Percentiles rank a stretch among this genome's conserved stretches.
These are phyloP conservation scores for Pseudogymnoascus sp. DNA, from an alignment of 2,329 filamentous ascomycete species.

Conservation along the genomic window DNA sequence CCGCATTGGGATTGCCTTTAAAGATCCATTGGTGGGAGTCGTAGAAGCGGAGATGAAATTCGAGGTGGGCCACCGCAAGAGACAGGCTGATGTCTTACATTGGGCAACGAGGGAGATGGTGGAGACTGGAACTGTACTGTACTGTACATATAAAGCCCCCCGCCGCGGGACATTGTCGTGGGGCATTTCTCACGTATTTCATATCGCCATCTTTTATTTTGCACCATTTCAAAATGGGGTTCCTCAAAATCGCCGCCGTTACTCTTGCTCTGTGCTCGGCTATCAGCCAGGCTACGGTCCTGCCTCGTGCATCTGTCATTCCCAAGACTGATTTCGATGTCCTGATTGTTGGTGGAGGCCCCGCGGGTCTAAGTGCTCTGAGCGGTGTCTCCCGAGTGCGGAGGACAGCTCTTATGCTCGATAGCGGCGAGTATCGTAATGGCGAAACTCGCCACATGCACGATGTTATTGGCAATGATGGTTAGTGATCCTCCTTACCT, in stretches of 20 bases:
- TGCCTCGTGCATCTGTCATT: background rate
- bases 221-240: background rate
- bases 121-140: background rate
- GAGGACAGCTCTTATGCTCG: constrained; percentile 34
- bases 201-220: background rate
- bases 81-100: background rate
- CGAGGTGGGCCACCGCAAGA: background rate
- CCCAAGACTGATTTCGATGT: constrained; percentile 20
- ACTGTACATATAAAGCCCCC: background rate
- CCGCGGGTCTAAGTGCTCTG: constrained; percentile 35
- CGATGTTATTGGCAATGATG: constrained; percentile 33
- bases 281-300: constrained; percentile 2
- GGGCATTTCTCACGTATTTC: background rate
- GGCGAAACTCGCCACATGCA: constrained; percentile 35
- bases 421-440: constrained; percentile 36
- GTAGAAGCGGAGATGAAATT: background rate
- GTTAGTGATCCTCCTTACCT: background rate
- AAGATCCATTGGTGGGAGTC: background rate
- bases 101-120: background rate
- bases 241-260: background rate
- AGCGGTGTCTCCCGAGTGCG: constrained; percentile 30
- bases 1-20: background rate
- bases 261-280: background rate
- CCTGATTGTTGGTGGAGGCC: constrained; percentile 35
- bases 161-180: background rate